These are phyloP conservation scores for Neonectria hederae DNA, from an alignment of 2,329 filamentous ascomycete species.

Conservation along the genomic window DNA sequence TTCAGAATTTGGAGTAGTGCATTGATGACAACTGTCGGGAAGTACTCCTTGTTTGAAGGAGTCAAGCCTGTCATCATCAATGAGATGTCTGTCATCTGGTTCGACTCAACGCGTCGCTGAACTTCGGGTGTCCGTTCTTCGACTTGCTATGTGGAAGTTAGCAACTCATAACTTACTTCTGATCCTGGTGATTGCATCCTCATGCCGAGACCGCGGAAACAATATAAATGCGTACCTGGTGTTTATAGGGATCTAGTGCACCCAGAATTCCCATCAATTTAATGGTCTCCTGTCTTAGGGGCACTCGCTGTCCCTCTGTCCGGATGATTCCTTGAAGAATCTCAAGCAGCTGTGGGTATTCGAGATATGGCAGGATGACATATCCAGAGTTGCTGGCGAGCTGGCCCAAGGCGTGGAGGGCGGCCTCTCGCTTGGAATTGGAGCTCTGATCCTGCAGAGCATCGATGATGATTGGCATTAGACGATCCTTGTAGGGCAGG, in stretches of 20 bases:
- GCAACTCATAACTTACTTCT: not conserved
- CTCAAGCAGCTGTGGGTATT: constrained; percentile 92
- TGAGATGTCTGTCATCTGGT: constrained; percentile 87
- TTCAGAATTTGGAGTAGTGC: constrained; percentile 92
- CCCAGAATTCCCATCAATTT: constrained; percentile 96
- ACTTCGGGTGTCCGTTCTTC: constrained; percentile 88
- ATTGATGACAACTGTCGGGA: constrained; percentile 97
- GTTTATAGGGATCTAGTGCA: constrained; percentile 94
- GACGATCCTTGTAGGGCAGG: constrained; percentile 85
- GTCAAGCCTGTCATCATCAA: constrained; percentile 98
- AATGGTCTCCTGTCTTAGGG: constrained; percentile 91
- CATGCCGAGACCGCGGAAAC: not conserved
- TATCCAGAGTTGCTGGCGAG: constrained; percentile 96
- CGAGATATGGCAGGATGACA: constrained; percentile 94
- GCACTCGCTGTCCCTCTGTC: constrained; percentile 83
- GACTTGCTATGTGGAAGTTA: constrained; percentile 67
- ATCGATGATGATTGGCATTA: constrained; percentile 96
- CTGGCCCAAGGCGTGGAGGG: constrained; percentile 88
- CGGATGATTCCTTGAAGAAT: constrained; percentile 95
- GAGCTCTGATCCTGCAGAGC: constrained; percentile 95
- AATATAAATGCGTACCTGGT: constrained; percentile 67
- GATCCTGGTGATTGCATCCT: not conserved
- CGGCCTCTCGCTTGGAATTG: constrained; percentile 87
- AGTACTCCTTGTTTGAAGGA: constrained; percentile 97
- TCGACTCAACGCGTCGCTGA: constrained; percentile 71